A percentile compares a stretch with the other conserved stretches of the same genome.
phyloP scores from a whole-genome alignment of 768 basidiomycete species.

The Coprinopsis marcescibilis region DNA sequence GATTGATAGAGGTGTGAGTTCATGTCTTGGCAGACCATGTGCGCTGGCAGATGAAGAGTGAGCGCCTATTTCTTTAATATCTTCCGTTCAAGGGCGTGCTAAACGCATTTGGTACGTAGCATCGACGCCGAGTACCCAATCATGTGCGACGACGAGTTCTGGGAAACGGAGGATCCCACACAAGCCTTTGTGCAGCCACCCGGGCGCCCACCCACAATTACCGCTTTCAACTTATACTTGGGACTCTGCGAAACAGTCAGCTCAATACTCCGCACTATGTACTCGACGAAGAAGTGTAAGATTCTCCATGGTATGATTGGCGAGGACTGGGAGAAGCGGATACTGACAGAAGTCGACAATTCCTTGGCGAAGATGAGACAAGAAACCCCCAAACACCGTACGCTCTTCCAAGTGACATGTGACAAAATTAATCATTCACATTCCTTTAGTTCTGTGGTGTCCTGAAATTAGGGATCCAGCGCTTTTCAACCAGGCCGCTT shows the following conservation, averaged over 20 bases:
- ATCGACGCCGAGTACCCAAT: slow-evolving; percentile 62
- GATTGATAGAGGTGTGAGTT: slow-evolving; percentile 30
- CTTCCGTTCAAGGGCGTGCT: background rate
- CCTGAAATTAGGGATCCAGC: slow-evolving; percentile 23
- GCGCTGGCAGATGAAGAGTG: slow-evolving; percentile 68
- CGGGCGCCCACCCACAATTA: slow-evolving; percentile 46
- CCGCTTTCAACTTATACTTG: slow-evolving; percentile 48
- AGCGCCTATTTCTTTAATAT: slow-evolving; percentile 15
- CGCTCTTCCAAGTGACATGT: slow-evolving; percentile 6
- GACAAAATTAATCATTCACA: background rate
- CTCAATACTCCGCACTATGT: slow-evolving; percentile 55
- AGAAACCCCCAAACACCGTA: slow-evolving; percentile 49
- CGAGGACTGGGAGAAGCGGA: slow-evolving; percentile 47
- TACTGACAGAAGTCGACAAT: slow-evolving; percentile 57
- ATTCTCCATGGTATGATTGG: slow-evolving; percentile 32
- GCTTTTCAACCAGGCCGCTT: slow-evolving; percentile 48
- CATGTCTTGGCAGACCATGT: slow-evolving; percentile 57
- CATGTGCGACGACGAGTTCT: slow-evolving; percentile 46
- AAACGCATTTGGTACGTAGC: slow-evolving; percentile 28
- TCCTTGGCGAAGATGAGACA: slow-evolving; percentile 57
- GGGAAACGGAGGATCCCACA: slow-evolving; percentile 39
- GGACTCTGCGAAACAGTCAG: slow-evolving; percentile 56
- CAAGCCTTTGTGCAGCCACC: slow-evolving; percentile 56
- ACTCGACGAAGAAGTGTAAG: slow-evolving; percentile 34
- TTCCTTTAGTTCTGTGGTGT: slow-evolving; percentile 29